Evolutionary conservation across 352 stramenopile genomes (phyloP), one percentile per base, ranked within the genome.

Genomic region (Phytophthora hibernalis): DNA sequence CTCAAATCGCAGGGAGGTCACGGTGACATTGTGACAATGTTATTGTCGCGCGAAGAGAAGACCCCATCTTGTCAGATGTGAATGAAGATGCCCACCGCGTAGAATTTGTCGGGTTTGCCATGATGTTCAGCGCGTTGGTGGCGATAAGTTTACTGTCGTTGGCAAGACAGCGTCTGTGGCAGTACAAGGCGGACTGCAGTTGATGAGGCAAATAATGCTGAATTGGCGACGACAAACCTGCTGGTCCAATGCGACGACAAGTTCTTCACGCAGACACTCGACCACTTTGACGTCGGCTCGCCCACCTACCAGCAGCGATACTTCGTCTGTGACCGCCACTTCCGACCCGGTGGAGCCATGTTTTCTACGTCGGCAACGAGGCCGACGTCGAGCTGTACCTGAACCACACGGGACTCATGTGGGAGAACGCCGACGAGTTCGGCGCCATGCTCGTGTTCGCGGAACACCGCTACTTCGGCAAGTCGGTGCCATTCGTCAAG

Each of bases 281-380:
- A 92, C 67, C 84, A 94, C 72, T 94, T 93, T 62, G 70, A 83
- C 48, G 68, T 78, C 31, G 69, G 72, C 10, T 80, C 72, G 15
- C 70, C 74, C 20, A 94, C 72, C 11, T 97, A 91, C 72, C 61
- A 89, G 65, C 80, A 97, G 67, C 85, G 92, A 51, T 97, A 96
- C 74, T 98, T 97, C 67, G 79, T 97, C 31, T 97, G 90, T 65
- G 70, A 91, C 63, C 79, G 91, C 49, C 74, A 85, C 61, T 88
- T 72, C 65, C 75, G 63, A 51, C 75, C 80, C 26, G 72, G 89
- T 44, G 83, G 87, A 16, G 78, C 82, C 28, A 95, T 98, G 61
- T 96, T 98, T 97, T 98, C 72, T 98, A 98, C 70, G 90, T 91
- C 1, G 97, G 97, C 48, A 99, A 99, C 68, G 97, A 99, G 72